Evolutionary conservation across 371 early-diverging fungal species (phyloP).

Genomic region (Thermomucor indicae-seudaticae): DNA sequence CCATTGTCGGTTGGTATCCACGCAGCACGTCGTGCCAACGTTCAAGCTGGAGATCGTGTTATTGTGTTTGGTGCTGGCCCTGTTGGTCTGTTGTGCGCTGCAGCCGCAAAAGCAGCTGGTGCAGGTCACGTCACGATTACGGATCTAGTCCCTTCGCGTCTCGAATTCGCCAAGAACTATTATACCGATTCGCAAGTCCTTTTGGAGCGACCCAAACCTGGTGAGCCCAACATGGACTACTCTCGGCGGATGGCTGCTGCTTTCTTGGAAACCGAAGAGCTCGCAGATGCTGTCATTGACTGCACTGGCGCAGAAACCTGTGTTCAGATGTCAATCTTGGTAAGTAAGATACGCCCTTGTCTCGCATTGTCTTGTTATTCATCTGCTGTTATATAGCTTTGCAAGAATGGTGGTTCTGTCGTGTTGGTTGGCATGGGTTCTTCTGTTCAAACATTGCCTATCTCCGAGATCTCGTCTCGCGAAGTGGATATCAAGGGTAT

Average conservation of each 20-base stretch:
- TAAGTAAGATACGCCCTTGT: background rate
- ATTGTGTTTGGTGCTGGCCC: slow-evolving; percentile 61
- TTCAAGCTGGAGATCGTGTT: slow-evolving; percentile 63
- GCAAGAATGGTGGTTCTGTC: slow-evolving; percentile 43
- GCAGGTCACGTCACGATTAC: slow-evolving; percentile 45
- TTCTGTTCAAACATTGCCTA: slow-evolving; percentile 37
- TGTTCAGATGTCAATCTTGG: slow-evolving; percentile 44
- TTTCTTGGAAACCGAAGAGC: slow-evolving; percentile 21
- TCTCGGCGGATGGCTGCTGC: slow-evolving; percentile 24
- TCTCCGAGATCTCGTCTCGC: slow-evolving; percentile 38
- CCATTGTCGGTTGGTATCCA: slow-evolving; percentile 47
- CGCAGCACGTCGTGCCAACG: slow-evolving; percentile 55
- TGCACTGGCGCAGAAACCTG: slow-evolving; percentile 52
- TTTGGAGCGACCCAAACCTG: slow-evolving; percentile 21
- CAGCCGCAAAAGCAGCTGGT: slow-evolving; percentile 51
- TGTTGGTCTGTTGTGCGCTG: slow-evolving; percentile 49
- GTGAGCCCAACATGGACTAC: slow-evolving; percentile 41
- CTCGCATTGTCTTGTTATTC: background rate
- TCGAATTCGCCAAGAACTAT: slow-evolving; percentile 48
- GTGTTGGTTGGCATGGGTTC: slow-evolving; percentile 51
- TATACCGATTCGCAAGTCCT: slow-evolving; percentile 36
- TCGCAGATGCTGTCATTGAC: slow-evolving; percentile 44
- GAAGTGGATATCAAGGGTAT: slow-evolving; percentile 50
- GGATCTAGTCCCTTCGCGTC: slow-evolving; percentile 26
- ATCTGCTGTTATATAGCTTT: slow-evolving; percentile 17